Conservation (phyloP, 2,329 filamentous ascomycete genomes). For the Penicillium corylophilum region DNA sequence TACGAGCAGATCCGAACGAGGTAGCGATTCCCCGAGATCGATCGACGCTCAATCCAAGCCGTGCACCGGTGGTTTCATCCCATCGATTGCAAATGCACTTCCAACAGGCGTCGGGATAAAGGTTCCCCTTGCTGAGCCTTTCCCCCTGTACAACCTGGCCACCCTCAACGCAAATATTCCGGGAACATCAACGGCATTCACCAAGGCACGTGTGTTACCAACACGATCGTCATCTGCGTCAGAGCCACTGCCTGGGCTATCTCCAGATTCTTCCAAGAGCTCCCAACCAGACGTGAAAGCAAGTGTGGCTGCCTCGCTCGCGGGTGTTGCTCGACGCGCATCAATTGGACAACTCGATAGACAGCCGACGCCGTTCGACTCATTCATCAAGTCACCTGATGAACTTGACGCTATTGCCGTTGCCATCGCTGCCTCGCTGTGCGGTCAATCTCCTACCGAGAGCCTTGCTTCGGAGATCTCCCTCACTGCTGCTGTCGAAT, state of each 20-base stretch:
- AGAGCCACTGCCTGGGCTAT: background rate
- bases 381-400: background rate
- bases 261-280: background rate
- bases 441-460: background rate
- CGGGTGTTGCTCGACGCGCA: background rate
- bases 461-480: constrained; percentile 11
- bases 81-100: background rate
- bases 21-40: constrained; percentile 9
- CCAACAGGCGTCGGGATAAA: background rate
- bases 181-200: background rate
- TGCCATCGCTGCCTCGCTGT: constrained; percentile 2
- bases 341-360: background rate
- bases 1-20: constrained; percentile 25
- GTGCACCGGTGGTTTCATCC: constrained; percentile 3
- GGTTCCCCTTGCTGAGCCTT: background rate
- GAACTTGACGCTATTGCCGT: background rate
- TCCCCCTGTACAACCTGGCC: constrained; percentile 5
- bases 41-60: constrained; percentile 1
- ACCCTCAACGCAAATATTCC: background rate
- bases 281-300: background rate
- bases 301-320: background rate
- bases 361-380: background rate
- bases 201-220: background rate
- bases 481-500: constrained; percentile 15
- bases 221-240: background rate